These are phyloP conservation scores for Rutidosis leptorrhynchoides DNA, from an alignment of 129 eudicot species.

Conservation along the genomic window DNA sequence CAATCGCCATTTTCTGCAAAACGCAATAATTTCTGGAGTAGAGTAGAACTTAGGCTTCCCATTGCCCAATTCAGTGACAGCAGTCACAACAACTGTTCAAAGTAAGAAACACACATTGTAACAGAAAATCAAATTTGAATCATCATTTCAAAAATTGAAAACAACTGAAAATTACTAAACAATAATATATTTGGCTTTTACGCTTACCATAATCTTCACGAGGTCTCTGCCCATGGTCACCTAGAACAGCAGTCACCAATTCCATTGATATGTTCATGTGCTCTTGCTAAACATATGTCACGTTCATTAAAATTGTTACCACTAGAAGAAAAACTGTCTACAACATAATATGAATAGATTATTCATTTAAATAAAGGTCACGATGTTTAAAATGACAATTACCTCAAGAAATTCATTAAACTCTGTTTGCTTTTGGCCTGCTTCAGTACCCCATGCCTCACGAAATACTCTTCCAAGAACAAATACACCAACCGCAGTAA, in stretches of 20 bases:
- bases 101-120: slow-evolving; percentile 13
- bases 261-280: slow-evolving; percentile 94
- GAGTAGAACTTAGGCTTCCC: slow-evolving; percentile 97
- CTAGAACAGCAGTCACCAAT: slow-evolving; percentile 94
- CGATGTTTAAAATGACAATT: slow-evolving; percentile 8
- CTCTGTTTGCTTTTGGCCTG: slow-evolving; percentile 80
- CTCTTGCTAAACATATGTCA: slow-evolving; percentile 44
- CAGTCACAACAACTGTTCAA: slow-evolving; percentile 84
- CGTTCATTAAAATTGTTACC: slow-evolving; percentile 8
- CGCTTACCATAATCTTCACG: slow-evolving; percentile 82
- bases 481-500: slow-evolving; percentile 95
- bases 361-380: slow-evolving; percentile 6
- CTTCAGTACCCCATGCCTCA: slow-evolving; percentile 82
- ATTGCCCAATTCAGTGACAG: slow-evolving; percentile 82
- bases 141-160: not conserved
- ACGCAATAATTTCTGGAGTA: slow-evolving; percentile 84
- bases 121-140: slow-evolving; percentile 4
- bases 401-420: slow-evolving; percentile 92
- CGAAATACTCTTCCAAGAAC: slow-evolving; percentile 86
- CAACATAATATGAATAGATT: not conserved
- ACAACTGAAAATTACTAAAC: slow-evolving; percentile 3
- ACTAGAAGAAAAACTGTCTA: not conserved
- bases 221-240: slow-evolving; percentile 98
- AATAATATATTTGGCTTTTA: not conserved
- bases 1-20: slow-evolving; percentile 95